Conservation (phyloP, 768 basidiomycete genomes). For the Termitomyces eurrhizus region DNA sequence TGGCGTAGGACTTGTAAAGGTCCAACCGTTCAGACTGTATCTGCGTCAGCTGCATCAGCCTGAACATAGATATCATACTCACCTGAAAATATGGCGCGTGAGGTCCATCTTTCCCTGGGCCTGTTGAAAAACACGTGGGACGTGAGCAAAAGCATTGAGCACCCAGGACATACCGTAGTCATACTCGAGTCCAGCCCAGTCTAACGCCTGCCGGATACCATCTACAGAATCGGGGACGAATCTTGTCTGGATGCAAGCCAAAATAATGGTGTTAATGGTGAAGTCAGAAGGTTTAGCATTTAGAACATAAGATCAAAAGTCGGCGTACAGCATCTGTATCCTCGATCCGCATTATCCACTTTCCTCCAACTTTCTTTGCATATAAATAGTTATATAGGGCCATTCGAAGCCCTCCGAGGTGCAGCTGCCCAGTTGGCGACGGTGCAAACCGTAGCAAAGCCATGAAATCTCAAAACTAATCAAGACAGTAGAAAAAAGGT, state of each 20-base stretch:
- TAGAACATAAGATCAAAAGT: background rate
- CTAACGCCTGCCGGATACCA: conserved; percentile 66
- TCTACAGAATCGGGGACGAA: conserved; percentile 84
- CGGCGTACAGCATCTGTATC: conserved; percentile 85
- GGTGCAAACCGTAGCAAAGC: conserved; percentile 89
- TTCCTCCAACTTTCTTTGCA: conserved; percentile 76
- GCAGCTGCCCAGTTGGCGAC: conserved; percentile 91
- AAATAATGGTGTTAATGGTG: background rate
- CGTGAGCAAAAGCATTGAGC: background rate
- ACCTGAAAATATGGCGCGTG: conserved; percentile 90
- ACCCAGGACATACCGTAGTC: conserved; percentile 68
- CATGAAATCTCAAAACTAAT: conserved; percentile 26
- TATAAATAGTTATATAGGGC: conserved; percentile 91
- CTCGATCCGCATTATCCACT: conserved; percentile 91
- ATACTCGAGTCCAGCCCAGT: conserved; percentile 90
- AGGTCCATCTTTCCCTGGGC: conserved; percentile 72
- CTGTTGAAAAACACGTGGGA: conserved; percentile 32
- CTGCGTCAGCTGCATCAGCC: background rate
- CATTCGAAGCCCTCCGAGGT: conserved; percentile 92
- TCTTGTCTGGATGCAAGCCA: conserved; percentile 51
- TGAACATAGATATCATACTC: conserved; percentile 5
- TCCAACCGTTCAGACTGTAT: conserved; percentile 83
- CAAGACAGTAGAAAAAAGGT: background rate
- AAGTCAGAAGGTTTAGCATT: no score
- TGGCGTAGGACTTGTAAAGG: conserved; percentile 72